A percentile compares a stretch with the other conserved stretches of the same genome.
These are phyloP conservation scores for Talaromyces sp. DNA, from an alignment of 2,329 filamentous ascomycete species.

Conservation along the genomic window DNA sequence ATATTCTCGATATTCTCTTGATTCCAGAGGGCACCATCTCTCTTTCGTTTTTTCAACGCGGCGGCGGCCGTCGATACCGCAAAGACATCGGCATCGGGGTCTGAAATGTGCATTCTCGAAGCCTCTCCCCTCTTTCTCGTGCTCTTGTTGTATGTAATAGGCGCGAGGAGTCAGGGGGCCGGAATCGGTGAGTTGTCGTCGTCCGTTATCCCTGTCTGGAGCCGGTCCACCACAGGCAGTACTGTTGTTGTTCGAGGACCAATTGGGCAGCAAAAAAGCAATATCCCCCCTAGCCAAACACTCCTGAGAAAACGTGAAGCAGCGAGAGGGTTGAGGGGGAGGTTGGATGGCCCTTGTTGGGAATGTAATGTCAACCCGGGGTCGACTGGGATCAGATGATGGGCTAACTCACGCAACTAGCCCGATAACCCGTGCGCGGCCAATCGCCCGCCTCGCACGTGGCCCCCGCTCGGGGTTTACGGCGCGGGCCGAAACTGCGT, in stretches of 20 bases:
- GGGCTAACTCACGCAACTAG: background rate
- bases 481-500: background rate
- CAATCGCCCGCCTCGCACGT: background rate
- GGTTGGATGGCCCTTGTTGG: too few relatives aligned
- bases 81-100: constrained; percentile 1
- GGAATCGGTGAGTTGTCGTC: background rate
- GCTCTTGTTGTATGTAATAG: background rate
- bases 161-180: background rate
- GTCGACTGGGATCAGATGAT: background rate
- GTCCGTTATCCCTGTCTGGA: background rate
- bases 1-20: constrained; percentile 6
- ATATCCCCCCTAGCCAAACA: background rate
- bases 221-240: background rate
- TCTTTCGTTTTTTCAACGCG: constrained; percentile 22
- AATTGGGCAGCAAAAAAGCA: background rate
- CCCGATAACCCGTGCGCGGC: background rate
- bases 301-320: background rate
- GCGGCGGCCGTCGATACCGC: constrained; percentile 8
- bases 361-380: too few relatives aligned
- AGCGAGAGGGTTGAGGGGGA: background rate
- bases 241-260: background rate
- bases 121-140: background rate
- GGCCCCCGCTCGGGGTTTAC: background rate
- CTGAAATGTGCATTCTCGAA: constrained; percentile 6
- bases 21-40: constrained; percentile 12